Evolutionary conservation across 306 rosid species (phyloP).

Genomic region (Gillenia trifoliata): DNA sequence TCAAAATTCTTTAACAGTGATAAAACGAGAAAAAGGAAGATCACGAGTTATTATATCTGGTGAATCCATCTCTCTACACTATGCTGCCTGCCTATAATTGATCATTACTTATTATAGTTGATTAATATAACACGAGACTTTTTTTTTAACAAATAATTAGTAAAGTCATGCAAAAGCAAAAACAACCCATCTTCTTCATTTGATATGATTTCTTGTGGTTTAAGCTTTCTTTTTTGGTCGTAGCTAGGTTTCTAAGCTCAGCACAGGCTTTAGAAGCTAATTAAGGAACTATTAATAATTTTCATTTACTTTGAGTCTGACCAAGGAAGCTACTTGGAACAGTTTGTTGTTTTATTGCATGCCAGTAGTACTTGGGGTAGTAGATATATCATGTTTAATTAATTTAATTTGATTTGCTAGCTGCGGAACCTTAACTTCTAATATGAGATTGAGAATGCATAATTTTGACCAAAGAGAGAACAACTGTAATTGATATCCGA

Average conservation of each 20-base stretch:
- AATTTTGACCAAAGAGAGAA: conserved; percentile 11
- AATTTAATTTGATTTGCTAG: background rate
- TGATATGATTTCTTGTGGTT: background rate
- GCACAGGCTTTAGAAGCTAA: no score
- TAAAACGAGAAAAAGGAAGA: background rate
- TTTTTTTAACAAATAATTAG: no score
- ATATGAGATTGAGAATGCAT: conserved; percentile 9
- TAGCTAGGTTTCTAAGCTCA: background rate
- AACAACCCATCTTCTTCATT: background rate
- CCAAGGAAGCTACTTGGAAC: background rate
- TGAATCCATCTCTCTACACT: background rate
- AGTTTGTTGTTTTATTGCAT: background rate
- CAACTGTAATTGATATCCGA: background rate
- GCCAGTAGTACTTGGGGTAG: background rate
- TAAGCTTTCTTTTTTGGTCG: background rate
- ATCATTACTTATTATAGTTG: background rate
- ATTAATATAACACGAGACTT: no score
- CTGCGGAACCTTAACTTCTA: conserved; percentile 17
- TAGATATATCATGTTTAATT: background rate
- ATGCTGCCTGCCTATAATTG: background rate
- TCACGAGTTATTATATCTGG: background rate
- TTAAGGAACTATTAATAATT: background rate
- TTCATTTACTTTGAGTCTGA: background rate
- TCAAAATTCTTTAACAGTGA: background rate
- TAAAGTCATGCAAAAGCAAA: background rate